Conservation (phyloP, 2,329 filamentous ascomycete genomes). For the Amesomyces nigricolor region DNA sequence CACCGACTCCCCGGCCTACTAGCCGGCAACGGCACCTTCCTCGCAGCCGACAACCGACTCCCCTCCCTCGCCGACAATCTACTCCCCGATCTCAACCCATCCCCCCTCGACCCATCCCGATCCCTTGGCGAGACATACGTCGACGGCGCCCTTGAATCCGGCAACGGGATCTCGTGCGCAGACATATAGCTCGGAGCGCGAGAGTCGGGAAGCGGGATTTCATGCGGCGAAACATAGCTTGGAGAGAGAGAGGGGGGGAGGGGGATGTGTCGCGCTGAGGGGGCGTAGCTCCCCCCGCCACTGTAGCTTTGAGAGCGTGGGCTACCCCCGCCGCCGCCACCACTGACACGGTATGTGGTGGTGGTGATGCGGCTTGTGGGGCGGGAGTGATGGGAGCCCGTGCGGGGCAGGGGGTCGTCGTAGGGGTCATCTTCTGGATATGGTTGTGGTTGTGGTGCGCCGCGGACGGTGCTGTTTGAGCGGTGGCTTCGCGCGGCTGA, state of each 20-base stretch:
- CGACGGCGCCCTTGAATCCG: slow-evolving; percentile 33
- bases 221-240: not conserved
- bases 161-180: slow-evolving; percentile 29
- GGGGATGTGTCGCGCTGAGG: slow-evolving; percentile 21
- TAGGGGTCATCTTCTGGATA: not conserved
- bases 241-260: slow-evolving; percentile 34
- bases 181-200: slow-evolving; percentile 18
- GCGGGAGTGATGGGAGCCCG: no score
- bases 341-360: slow-evolving; percentile 24
- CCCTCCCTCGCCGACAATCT: slow-evolving; percentile 19
- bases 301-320: slow-evolving; percentile 19
- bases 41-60: slow-evolving; percentile 30
- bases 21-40: slow-evolving; percentile 32
- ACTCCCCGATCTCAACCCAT: slow-evolving; percentile 27
- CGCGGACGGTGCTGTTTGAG: slow-evolving; percentile 34
- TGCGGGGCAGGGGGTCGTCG: slow-evolving; percentile 23
- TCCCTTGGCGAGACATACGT: slow-evolving; percentile 20
- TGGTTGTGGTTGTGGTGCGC: slow-evolving; percentile 9
- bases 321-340: slow-evolving; percentile 23
- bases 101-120: not conserved
- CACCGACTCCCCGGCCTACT: slow-evolving; percentile 38
- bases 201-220: slow-evolving; percentile 3
- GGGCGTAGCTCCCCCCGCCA: slow-evolving; percentile 18
- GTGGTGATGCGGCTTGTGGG: slow-evolving; percentile 28
- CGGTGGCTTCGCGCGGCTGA: slow-evolving; percentile 37